Evolutionary conservation across 768 basidiomycete species (phyloP).

Genomic region (Suillus bovinus): DNA sequence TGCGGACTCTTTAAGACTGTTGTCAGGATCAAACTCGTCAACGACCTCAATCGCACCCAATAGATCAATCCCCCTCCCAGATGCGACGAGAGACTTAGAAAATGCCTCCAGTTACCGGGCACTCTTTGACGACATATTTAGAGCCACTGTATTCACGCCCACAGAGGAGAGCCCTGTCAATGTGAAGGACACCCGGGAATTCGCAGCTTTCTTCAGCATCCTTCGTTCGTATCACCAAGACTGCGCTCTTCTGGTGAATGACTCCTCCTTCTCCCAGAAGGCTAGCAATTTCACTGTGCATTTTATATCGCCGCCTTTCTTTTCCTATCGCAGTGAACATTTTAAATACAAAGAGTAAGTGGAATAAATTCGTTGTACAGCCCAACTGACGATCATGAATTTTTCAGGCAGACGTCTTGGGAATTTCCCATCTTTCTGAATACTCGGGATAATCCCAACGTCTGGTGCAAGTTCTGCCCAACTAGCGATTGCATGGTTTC

Average conservation of each 20-base stretch:
- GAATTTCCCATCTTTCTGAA: slow-evolving; percentile 15
- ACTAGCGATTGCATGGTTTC: slow-evolving; percentile 12
- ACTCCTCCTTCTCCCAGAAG: slow-evolving; percentile 9
- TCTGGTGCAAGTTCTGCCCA: slow-evolving; percentile 8
- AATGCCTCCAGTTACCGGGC: neutral
- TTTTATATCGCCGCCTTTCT: slow-evolving; percentile 18
- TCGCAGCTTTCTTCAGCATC: slow-evolving; percentile 11
- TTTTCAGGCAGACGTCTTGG: slow-evolving; percentile 15
- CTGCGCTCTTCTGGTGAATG: neutral
- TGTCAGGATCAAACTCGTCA: neutral
- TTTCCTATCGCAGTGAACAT: neutral
- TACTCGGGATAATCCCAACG: rapidly evolving
- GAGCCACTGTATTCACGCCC: neutral
- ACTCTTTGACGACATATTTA: neutral
- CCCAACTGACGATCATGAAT: neutral
- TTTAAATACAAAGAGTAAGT: slow-evolving; percentile 8
- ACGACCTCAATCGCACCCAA: neutral
- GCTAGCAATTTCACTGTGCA: slow-evolving; percentile 15
- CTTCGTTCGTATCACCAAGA: slow-evolving; percentile 8
- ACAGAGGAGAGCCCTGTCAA: neutral
- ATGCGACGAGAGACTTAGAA: neutral
- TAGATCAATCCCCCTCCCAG: neutral
- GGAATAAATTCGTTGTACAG: neutral
- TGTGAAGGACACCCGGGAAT: slow-evolving; percentile 7
- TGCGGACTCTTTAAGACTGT: neutral